Conservation (phyloP, 768 basidiomycete species). For the Clitopilus hobsonii region DNA sequence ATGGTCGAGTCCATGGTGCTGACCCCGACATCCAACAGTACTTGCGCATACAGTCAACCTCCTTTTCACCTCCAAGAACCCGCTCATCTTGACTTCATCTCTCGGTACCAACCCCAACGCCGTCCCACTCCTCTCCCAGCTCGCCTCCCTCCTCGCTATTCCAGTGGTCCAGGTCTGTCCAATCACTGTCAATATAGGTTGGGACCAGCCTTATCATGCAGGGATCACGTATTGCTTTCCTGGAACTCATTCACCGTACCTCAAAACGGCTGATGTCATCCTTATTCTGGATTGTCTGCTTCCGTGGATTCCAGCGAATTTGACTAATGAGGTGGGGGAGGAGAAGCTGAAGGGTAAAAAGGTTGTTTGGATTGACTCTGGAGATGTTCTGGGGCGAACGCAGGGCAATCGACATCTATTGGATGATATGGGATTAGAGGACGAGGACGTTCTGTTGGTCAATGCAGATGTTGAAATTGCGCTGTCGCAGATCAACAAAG, state of each 20-base stretch:
- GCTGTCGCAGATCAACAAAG: conserved; percentile 8
- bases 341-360: conserved; percentile 30
- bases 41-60: conserved; percentile 19
- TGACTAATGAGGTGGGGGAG: too few species aligned
- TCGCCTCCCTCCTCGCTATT: conserved; percentile 50
- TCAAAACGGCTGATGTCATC: conserved; percentile 56
- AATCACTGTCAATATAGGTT: conserved; percentile 47
- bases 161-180: conserved; percentile 51
- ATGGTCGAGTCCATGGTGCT: neutral
- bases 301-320: conserved; percentile 69
- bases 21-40: neutral
- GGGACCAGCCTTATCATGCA: conserved; percentile 48
- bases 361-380: conserved; percentile 58
- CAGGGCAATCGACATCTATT: conserved; percentile 48
- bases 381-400: conserved; percentile 52
- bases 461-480: too few species aligned
- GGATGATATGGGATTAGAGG: conserved; percentile 56
- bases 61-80: conserved; percentile 48
- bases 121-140: conserved; percentile 35
- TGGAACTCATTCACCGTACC: conserved; percentile 38
- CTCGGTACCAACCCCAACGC: conserved; percentile 51
- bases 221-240: conserved; percentile 47
- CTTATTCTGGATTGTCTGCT: conserved; percentile 63
- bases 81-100: conserved; percentile 63
- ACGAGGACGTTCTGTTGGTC: conserved; percentile 33